Conservation (phyloP, 768 basidiomycete species). For the Candolleomyces eurysporus region DNA sequence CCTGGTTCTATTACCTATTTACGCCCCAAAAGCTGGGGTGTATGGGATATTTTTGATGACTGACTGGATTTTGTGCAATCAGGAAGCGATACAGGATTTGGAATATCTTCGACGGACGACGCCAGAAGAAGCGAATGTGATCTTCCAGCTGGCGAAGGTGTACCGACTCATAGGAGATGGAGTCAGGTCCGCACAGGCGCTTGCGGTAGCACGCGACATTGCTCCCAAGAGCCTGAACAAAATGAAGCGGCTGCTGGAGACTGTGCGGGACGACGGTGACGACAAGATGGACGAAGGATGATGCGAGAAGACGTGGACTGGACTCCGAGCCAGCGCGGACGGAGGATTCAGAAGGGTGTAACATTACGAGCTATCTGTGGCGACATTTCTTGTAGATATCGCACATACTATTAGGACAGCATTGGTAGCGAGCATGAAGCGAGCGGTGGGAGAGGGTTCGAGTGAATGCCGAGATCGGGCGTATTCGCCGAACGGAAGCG, state of each 20-base stretch:
- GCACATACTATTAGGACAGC: constrained; percentile 3
- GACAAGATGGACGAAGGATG: constrained; percentile 79
- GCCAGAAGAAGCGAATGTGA: constrained; percentile 95
- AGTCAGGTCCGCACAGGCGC: constrained; percentile 76
- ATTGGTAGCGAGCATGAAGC: constrained; percentile 8
- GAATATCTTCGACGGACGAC: constrained; percentile 76
- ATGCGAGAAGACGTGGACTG: constrained; percentile 17
- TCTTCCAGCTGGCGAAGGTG: constrained; percentile 92
- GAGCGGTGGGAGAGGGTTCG: constrained; percentile 1
- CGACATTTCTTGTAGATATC: constrained; percentile 34
- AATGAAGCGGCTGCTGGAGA: constrained; percentile 76
- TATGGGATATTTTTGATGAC: constrained; percentile 11
- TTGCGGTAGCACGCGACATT: constrained; percentile 90
- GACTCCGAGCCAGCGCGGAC: not conserved
- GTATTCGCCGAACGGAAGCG: not conserved
- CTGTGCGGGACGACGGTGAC: constrained; percentile 61
- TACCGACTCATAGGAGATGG: constrained; percentile 82
- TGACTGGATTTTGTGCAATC: constrained; percentile 20
- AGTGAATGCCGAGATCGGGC: not conserved
- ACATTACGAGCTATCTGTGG: constrained; percentile 23
- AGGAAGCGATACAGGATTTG: constrained; percentile 83
- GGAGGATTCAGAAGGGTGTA: constrained; percentile 4
- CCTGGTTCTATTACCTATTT: constrained; percentile 28
- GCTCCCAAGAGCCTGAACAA: constrained; percentile 88
- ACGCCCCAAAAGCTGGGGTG: not conserved